Base-by-base conservation (phyloP, 768 basidiomycete species). In the Boletus insuetus region DNA sequence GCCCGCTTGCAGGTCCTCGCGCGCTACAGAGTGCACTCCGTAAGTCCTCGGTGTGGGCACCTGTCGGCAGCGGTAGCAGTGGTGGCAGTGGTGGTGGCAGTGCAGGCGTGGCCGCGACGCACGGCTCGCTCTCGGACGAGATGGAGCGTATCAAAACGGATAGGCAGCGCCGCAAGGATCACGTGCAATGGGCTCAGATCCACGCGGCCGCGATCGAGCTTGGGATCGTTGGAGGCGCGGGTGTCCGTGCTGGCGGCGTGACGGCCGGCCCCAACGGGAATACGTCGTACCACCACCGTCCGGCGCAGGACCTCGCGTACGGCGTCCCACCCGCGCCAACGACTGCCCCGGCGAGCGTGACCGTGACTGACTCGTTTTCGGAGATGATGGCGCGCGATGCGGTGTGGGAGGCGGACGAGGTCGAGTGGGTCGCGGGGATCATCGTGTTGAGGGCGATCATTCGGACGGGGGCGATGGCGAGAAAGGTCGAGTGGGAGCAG, bases 371-470 rank as follows among this genome's bases (percentile, higher is more conserved):
- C 70, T 78, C 53, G 73, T 81, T 83, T 61, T 82, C 81, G 1
- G 81, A 83, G 64, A 78, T 81, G 78, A 77, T 84, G 64, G 84
- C 78, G 5, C 72, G 82, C n/a, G 84, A 85, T 60, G 79, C 81
- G 17, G 82, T 85, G 16, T 86, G 84, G 84, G 84, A 85, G 64
- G 54, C 74, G 0, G 83, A 85, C 52, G 84, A 85, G 62, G 84
- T 85, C 31, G 84, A 85, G 64, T 86, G 83, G 84, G 83, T 84
- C 17, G 82, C 83, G 19, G 85, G 85, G 4, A 79, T 83, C 43
- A 82, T 79, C 59, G 77, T 84, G 24, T 64, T 85, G 53, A 70
- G 81, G 11, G 80, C 82, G 34, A 75, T 86, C 40, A 85, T 86
- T 53, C 72, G 83, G 53, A 80, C 79, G 17, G 78, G 76, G 1